phyloP scores from a whole-genome alignment of 139 green algal species.

The Cymbomonas tetramitiformis region DNA sequence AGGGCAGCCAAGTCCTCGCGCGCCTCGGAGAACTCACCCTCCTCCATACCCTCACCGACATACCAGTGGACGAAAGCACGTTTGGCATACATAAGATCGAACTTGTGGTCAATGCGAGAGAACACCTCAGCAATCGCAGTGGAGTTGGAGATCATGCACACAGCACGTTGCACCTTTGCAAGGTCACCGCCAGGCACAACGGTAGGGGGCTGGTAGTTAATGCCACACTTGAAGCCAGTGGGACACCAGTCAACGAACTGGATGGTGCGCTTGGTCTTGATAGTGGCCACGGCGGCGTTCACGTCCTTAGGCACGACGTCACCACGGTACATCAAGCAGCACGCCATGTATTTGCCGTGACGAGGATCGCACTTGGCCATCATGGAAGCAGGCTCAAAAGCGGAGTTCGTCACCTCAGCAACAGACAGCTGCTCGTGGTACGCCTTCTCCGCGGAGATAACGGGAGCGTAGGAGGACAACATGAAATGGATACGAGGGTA shows the following conservation, averaged over 20 bases:
- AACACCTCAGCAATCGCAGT: constrained; percentile 92
- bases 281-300: constrained; percentile 82
- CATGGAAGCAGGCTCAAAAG: constrained; percentile 56
- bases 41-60: constrained; percentile 93
- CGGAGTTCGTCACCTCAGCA: constrained; percentile 86
- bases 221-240: constrained; percentile 98
- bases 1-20: constrained; percentile 90
- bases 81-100: constrained; percentile 99
- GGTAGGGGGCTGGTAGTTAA: constrained; percentile 98
- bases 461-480: constrained; percentile 88
- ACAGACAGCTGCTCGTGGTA: constrained; percentile 97
- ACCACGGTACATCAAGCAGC: constrained; percentile 96
- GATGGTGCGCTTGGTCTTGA: constrained; percentile 99
- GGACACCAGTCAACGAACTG: constrained; percentile 97
- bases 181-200: constrained; percentile 91
- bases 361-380: constrained; percentile 95
- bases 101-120: constrained; percentile 98
- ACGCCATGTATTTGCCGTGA: constrained; percentile 92
- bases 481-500: constrained; percentile 99
- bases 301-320: constrained; percentile 97
- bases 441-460: constrained; percentile 95
- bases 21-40: constrained; percentile 68
- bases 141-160: constrained; percentile 99
- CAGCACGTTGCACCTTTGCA: constrained; percentile 95
- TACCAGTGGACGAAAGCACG: constrained; percentile 99